phyloP scores from a whole-genome alignment of 345 rosid genomes.

The Brassica carinata region DNA sequence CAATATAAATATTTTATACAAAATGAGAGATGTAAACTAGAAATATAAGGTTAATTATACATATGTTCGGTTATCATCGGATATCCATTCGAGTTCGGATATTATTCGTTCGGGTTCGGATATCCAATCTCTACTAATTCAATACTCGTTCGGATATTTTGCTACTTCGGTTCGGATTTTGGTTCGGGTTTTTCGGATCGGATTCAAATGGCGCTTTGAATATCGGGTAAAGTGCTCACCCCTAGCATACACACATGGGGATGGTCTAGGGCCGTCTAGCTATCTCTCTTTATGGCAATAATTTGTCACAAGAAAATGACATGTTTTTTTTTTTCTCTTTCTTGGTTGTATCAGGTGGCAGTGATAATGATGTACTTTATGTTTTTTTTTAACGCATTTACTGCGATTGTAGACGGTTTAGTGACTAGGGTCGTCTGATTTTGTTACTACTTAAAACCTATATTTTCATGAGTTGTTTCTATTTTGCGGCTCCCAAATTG shows the following conservation, averaged over 20 bases:
- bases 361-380: not conserved
- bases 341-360: not conserved
- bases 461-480: not conserved
- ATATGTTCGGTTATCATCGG: no score
- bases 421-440: not conserved
- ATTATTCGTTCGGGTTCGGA: no score
- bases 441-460: not conserved
- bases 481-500: not conserved
- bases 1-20: no score
- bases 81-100: no score
- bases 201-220: no score
- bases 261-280: not conserved
- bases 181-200: no score
- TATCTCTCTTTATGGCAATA: not conserved
- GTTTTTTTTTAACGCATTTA: not conserved
- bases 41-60: no score
- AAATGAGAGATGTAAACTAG: no score
- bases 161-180: no score
- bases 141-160: no score
- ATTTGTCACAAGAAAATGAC: not conserved
- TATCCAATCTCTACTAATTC: no score
- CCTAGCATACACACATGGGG: not conserved
- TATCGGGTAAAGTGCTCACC: no score
- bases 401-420: not conserved
- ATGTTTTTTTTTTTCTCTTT: not conserved